These are phyloP conservation scores for Penicillium roqueforti DNA, from an alignment of 495 filamentous ascomycete genomes.

Conservation along the genomic window DNA sequence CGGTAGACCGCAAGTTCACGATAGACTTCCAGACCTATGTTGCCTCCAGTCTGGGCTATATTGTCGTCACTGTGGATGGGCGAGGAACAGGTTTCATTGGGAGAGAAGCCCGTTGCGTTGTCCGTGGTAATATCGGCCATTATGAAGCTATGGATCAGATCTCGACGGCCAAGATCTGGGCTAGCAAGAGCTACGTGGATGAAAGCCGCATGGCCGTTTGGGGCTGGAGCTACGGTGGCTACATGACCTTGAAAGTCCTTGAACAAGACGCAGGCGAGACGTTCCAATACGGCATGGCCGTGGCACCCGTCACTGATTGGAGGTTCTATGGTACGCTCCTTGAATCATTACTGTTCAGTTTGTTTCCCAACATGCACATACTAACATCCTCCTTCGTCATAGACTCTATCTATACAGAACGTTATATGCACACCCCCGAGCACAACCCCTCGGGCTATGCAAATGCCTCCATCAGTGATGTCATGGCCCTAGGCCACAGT, in stretches of 20 bases:
- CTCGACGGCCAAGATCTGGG: constrained; percentile 82
- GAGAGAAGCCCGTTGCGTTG: constrained; percentile 72
- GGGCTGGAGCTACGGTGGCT: constrained; percentile 98
- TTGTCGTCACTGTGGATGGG: constrained; percentile 92
- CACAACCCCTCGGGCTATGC: constrained; percentile 75
- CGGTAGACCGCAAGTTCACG: constrained; percentile 71
- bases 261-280: constrained; percentile 86
- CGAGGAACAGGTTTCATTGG: constrained; percentile 91
- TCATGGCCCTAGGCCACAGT: constrained; percentile 62
- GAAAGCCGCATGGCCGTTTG: constrained; percentile 80
- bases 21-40: constrained; percentile 92
- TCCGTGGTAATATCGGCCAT: constrained; percentile 78
- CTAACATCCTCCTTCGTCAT: not conserved
- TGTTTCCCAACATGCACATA: not conserved
- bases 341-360: not conserved
- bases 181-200: constrained; percentile 78
- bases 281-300: constrained; percentile 95
- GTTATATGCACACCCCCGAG: constrained; percentile 92
- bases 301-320: constrained; percentile 98
- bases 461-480: constrained; percentile 68
- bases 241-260: constrained; percentile 93
- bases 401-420: constrained; percentile 93
- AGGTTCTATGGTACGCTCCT: constrained; percentile 63
- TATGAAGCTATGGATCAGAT: constrained; percentile 91
- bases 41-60: constrained; percentile 81